These are phyloP conservation scores for Maudiozyma barnettii DNA, from an alignment of 805 yeast genomes.

Conservation along the genomic window DNA sequence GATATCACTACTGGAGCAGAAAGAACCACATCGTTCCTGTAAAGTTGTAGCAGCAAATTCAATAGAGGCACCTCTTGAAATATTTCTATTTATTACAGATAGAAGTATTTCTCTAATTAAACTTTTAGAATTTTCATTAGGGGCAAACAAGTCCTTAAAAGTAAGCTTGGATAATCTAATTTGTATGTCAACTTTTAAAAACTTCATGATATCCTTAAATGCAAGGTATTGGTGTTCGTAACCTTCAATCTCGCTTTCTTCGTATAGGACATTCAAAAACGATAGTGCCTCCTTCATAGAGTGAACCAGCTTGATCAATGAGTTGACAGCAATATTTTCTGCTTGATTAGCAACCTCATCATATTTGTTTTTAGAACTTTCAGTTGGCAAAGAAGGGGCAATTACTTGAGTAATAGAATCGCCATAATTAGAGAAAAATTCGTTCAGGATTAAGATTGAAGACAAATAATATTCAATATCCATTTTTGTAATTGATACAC, in stretches of 20 bases:
- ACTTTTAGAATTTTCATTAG: constrained; percentile 42
- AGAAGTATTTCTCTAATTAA: constrained; percentile 80
- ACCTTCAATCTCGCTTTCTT: constrained; percentile 45
- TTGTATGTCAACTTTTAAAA: constrained; percentile 59
- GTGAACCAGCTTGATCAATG: constrained; percentile 62
- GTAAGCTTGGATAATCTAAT: constrained; percentile 53
- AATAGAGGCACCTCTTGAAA: constrained; percentile 85
- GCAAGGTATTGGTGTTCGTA: constrained; percentile 30
- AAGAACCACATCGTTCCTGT: constrained; percentile 89
- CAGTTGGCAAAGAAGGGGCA: constrained; percentile 40
- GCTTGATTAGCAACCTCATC: constrained; percentile 74
- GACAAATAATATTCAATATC: constrained; percentile 64
- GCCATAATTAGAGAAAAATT: constrained; percentile 59
- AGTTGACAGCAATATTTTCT: constrained; percentile 79
- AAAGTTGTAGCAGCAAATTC: constrained; percentile 79
- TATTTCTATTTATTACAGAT: constrained; percentile 80
- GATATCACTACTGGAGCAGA: constrained; percentile 90
- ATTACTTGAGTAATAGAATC: constrained; percentile 29
- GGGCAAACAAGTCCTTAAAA: constrained; percentile 71
- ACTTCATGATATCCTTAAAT: constrained; percentile 60
- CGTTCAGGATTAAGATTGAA: constrained; percentile 57
- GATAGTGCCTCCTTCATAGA: constrained; percentile 86
- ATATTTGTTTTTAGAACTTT: constrained; percentile 29
- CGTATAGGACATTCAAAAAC: constrained; percentile 70
- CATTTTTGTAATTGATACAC: constrained; percentile 23